Evolutionary conservation across 179 eudicot genomes (phyloP).

Genomic region (Silene coronaria): DNA sequence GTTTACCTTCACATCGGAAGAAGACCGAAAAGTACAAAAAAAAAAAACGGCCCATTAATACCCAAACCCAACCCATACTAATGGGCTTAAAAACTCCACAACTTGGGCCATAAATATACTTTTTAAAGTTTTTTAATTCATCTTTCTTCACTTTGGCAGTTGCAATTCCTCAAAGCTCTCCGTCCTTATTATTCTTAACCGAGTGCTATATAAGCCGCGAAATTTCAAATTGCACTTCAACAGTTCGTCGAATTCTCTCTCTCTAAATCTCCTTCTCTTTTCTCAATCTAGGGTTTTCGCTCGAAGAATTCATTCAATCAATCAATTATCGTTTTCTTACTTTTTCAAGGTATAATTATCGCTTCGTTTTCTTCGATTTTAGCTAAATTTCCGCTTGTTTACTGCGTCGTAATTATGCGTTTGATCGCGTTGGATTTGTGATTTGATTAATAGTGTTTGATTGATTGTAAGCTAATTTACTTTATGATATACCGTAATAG

Average conservation of each 20-base stretch:
- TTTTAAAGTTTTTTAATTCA: too few species aligned
- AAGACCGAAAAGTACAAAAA: too few species aligned
- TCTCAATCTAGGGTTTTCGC: constrained; percentile 20
- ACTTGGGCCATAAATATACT: too few species aligned
- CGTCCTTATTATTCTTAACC: background rate
- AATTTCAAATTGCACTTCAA: background rate
- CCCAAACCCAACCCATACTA: too few species aligned
- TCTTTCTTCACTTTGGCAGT: too few species aligned
- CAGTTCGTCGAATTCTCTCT: background rate
- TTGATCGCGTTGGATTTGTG: too few species aligned
- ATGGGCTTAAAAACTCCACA: too few species aligned
- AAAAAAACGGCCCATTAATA: too few species aligned
- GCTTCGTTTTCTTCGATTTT: background rate
- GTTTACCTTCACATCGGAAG: too few species aligned
- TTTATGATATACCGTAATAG: too few species aligned
- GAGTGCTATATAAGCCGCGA: background rate
- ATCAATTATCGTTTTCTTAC: background rate
- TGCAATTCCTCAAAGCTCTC: background rate
- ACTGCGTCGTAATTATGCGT: background rate
- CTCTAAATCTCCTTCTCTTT: background rate
- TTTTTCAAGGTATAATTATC: background rate
- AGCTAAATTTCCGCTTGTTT: background rate
- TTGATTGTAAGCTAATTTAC: background rate
- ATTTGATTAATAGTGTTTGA: background rate
- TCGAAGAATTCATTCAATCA: background rate